Conservation (phyloP, 2,329 filamentous ascomycete species). For the Aureobasidium sp. region DNA sequence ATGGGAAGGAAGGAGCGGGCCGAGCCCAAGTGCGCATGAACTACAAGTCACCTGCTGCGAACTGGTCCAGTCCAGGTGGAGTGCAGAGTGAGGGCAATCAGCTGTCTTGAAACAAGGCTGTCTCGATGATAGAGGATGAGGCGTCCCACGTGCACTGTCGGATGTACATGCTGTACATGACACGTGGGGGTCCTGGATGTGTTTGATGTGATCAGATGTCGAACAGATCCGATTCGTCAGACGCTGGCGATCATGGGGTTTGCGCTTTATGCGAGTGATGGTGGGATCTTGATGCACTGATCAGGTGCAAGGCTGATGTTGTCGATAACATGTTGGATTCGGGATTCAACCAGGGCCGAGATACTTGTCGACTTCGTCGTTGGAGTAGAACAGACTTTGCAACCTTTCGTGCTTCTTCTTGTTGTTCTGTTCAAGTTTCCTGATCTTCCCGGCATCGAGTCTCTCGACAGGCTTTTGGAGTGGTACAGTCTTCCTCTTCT, state of each 20-base stretch:
- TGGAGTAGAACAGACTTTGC: constrained; percentile 64
- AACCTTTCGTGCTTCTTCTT: constrained; percentile 43
- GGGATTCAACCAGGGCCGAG: constrained; percentile 39
- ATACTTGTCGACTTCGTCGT: constrained; percentile 70
- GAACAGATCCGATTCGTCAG: background rate
- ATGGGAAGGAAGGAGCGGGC: background rate
- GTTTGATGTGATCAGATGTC: background rate
- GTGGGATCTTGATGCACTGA: background rate
- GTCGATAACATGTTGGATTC: too few species aligned
- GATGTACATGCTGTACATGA: background rate
- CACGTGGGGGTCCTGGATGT: background rate
- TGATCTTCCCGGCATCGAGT: constrained; percentile 64
- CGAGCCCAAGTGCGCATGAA: background rate
- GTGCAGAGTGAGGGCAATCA: background rate
- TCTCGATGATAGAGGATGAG: background rate
- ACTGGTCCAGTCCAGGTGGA: background rate
- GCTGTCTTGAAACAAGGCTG: background rate
- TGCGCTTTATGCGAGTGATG: background rate
- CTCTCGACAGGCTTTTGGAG: constrained; percentile 25
- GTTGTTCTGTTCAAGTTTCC: constrained; percentile 55
- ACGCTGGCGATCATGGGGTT: background rate
- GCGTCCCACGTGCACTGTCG: background rate
- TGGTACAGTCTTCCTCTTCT: constrained; percentile 5
- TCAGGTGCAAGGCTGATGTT: background rate
- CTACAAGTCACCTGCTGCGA: background rate